Evolutionary conservation across 164 flowering plant genomes (phyloP), one percentile per base, ranked within the genome.

Genomic region (Chloranthus sessilifolius): DNA sequence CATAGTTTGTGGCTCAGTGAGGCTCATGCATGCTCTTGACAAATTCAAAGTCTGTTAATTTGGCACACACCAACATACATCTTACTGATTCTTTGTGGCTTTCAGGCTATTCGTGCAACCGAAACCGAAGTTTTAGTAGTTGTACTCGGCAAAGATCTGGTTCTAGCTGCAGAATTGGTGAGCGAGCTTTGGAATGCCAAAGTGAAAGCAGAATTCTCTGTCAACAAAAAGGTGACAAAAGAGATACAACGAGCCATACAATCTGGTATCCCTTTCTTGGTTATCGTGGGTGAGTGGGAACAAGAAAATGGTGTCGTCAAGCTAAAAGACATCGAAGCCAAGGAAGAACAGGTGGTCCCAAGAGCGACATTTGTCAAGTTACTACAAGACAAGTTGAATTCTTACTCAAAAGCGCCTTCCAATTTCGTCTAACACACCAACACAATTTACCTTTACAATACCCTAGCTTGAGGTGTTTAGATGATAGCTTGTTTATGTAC

Each of bases 71-170:
- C n/a, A n/a, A n/a, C n/a, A n/a, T n/a, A n/a, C 14, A 9, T 33
- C 5, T 31, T 17, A 17, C 17, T 7, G 8, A 38, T 38, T 46
- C 16, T 44, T 47, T 25, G 7, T 23, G 11, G 12, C 59, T 68
- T 52, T 19, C 74, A 87, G 96, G 63, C 55, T 26, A 56, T 68
- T 3, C 77, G 95, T 47, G 83, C 92, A 4, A 76, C 88, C 9
- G 88, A 88, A 71, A 91, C 96, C 11, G 81, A 91, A 65, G 86
- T 83, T 31, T 61, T 91, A 38, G 87, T 88, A 20, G 63, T 76
- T 62, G 60, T 81, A 43, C 39, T 81, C 15, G 96, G 89, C 15
- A 79, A 83, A 39, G 81, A 85, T 37, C 53, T 78, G 25, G 52
- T 68, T 20, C 60, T 51, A 61, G 98, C 85, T 36, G 90, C 88